Evolutionary conservation across 1,284 basidiomycete genomes (phyloP), one percentile per base, ranked within the genome.

Genomic region (Rhodofomes roseus): DNA sequence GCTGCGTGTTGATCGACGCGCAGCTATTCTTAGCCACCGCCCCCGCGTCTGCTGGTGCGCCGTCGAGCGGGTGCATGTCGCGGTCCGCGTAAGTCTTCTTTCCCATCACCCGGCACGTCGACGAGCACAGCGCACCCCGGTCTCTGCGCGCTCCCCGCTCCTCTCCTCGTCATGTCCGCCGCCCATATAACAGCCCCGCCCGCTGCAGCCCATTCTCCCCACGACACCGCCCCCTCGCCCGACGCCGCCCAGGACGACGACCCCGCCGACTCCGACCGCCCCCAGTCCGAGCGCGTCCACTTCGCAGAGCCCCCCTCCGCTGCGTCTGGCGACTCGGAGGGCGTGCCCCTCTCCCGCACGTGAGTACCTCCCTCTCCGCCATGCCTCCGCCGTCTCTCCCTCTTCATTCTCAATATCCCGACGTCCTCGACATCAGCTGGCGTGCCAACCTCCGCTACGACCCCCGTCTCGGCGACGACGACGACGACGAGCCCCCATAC

Each of bases 401-500:
- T 37, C 43, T 1, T 2, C 27, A 50, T 14, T 27, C 39, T 52
- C 46, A 48, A 43, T 58, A 52, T 53, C 50, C 56, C 37, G 56
- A 58, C 46, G 56, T 58, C 39, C 31, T 58, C 40, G 56, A 58
- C 39, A 58, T 58, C 56, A 58, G 56, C 50, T 58, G 56, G 56
- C 36, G 57, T 2, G 6, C 12, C 2, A 54, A 54, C 43, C 52
- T 58, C 23, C 64, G 44, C 25, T 68, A 65, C 56, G 70, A 71
- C 56, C 70, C 69, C 18, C 70, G 70, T 34, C 63, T 71, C 37
- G 71, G 71, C 54, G 70, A 72, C 57, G 67, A 68, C 53, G 66
- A 64, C 16, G 31, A 31, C 11, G 36, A 52, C 40, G 61, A 61
- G 29, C 60, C 63, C 11, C 56, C 54, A n/a, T 56, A 48, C 37